Evolutionary conservation across 192 early-diverging fungal genomes (phyloP), one percentile per base, ranked within the genome.

Genomic region (Chytriomyces confervae): DNA sequence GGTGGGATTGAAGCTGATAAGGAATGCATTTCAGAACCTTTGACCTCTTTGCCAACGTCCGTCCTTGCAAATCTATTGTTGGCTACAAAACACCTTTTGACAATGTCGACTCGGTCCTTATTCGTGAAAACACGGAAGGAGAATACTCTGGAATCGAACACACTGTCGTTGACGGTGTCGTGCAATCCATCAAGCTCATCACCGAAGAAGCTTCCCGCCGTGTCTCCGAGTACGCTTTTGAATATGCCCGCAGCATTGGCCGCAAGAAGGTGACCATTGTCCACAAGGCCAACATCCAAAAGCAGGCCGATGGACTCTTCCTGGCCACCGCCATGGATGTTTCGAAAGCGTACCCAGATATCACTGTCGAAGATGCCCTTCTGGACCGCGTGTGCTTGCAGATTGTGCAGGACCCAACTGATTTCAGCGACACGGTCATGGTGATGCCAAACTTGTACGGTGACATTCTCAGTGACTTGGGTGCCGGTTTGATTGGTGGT

Each of bases 371-470:
- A 79, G 95, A 97, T 66, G 89, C 93, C 50, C 89, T 98, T 61
- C 91, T 99, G 76, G 97, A 99, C 87, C 91, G 95, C 74, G 94
- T 95, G 50, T 98, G 97, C 84, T 87, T 97, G 50, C 86, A 95
- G 90, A 96, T 99, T 71, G 95, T 96, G 67, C 93, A 96, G 88
- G 93, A 97, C 86, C 97, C 96, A 7, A 86, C 91, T 64, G 88
- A 94, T 71, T 99, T 91, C 77, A 90, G 89, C 50, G 87, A 94
- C 80, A 95, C 94, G 23, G 97, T 99, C 82, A 97, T 99, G 96
- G 97, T 97, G 77, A 98, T 99, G 96, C 97, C 97, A 66, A 99
- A 99, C 92, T 89, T 99, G 79, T 99, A 99, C 77, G 97, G 97
- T 79, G 97, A 99, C 85, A 99, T 99, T 89, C 88, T 99, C n/a